A percentile compares a stretch with the other conserved stretches of the same genome.
phyloP scores from a whole-genome alignment of 2,329 filamentous ascomycete genomes.

The Pseudogymnoascus sp. region DNA sequence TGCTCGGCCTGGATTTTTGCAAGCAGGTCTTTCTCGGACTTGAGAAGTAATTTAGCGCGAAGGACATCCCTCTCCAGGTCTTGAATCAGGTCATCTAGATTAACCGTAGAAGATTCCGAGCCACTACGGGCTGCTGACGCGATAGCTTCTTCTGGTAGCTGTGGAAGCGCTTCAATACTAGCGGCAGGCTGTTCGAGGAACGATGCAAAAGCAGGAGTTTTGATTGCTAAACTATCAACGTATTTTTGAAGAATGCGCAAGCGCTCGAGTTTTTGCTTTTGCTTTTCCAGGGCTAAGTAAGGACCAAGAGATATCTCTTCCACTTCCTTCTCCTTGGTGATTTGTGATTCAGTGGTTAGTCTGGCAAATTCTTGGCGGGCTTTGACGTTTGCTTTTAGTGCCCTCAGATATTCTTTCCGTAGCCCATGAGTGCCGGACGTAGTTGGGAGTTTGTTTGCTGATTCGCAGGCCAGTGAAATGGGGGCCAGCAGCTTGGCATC shows the following conservation, averaged over 20 bases:
- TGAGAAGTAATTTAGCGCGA: constrained; percentile 47
- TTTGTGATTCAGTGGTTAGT: constrained; percentile 18
- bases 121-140: constrained; percentile 9
- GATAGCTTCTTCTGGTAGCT: constrained; percentile 23
- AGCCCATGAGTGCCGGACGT: constrained; percentile 36
- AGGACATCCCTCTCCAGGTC: constrained; percentile 50
- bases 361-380: constrained; percentile 39
- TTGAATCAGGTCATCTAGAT: constrained; percentile 40
- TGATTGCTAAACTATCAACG: constrained; percentile 41
- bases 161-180: constrained; percentile 20
- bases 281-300: constrained; percentile 42
- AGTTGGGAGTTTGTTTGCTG: constrained; percentile 29
- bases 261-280: constrained; percentile 43
- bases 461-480: constrained; percentile 39
- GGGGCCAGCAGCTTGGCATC: constrained; percentile 26
- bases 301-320: constrained; percentile 33
- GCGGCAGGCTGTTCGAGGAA: constrained; percentile 37
- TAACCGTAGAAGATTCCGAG: constrained; percentile 28
- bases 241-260: constrained; percentile 43
- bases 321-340: constrained; percentile 9
- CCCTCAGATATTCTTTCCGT: constrained; percentile 47
- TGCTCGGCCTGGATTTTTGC: constrained; percentile 38
- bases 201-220: constrained; percentile 41
- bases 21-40: constrained; percentile 47
- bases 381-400: constrained; percentile 42